A percentile compares a stretch with the other conserved stretches of the same genome.
Evolutionary conservation across 495 filamentous ascomycete species (phyloP).

Genomic region (Penicillium egyptiacum): DNA sequence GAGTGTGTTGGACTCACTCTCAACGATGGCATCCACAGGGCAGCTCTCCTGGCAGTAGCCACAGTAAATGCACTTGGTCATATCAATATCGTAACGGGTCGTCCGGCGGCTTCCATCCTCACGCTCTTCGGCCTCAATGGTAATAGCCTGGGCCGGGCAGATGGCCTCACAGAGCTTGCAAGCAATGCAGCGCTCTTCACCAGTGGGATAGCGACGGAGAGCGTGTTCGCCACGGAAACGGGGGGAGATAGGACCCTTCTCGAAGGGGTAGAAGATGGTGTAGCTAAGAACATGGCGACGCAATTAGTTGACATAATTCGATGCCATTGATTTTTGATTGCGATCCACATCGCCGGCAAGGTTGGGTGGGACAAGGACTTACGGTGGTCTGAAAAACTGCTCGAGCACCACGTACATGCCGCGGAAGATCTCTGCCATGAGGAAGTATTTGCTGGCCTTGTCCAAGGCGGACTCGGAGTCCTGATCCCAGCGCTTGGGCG

Average conservation of each 20-base stretch:
- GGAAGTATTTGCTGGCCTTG: slow-evolving; percentile 86
- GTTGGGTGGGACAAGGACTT: slow-evolving; percentile 45
- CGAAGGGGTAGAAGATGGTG: slow-evolving; percentile 98
- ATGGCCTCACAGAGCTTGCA: slow-evolving; percentile 99
- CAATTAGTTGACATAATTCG: slow-evolving; percentile 9
- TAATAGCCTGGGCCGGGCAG: slow-evolving; percentile 95
- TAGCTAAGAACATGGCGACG: slow-evolving; percentile 56
- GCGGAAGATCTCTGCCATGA: slow-evolving; percentile 89
- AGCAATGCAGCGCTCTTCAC: slow-evolving; percentile 97
- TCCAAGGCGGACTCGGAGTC: slow-evolving; percentile 69
- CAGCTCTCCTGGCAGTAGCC: slow-evolving; percentile 99
- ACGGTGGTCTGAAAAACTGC: slow-evolving; percentile 98
- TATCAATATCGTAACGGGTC: slow-evolving; percentile 98
- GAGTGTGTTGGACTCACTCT: slow-evolving; percentile 52
- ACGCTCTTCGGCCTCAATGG: slow-evolving; percentile 97
- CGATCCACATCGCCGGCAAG: slow-evolving; percentile 3
- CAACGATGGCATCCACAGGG: slow-evolving; percentile 97
- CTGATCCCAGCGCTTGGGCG: slow-evolving; percentile 68
- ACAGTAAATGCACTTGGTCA: slow-evolving; percentile 99
- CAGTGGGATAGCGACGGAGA: slow-evolving; percentile 89
- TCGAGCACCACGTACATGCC: slow-evolving; percentile 98
- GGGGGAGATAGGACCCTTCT: slow-evolving; percentile 97
- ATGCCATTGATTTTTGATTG: slow-evolving; percentile 7
- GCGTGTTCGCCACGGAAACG: slow-evolving; percentile 98
- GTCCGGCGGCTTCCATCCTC: slow-evolving; percentile 91